These are phyloP conservation scores for Vaccinium vitisidaea DNA, from an alignment of 148 eudicot genomes.

Conservation along the genomic window DNA sequence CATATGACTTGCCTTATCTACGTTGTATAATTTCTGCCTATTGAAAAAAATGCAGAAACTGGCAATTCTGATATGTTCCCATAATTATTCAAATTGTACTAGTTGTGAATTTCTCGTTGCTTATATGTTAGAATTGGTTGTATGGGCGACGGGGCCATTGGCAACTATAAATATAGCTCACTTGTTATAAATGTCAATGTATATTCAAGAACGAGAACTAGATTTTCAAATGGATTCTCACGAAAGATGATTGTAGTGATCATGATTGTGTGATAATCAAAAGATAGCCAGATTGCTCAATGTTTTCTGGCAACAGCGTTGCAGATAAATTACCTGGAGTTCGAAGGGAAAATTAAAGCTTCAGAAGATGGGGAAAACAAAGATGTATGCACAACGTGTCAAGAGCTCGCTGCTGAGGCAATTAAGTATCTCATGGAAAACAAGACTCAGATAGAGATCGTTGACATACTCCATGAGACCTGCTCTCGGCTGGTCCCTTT, in stretches of 20 bases:
- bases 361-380: conserved; percentile 24
- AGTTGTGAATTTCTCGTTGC: background rate
- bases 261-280: conserved; percentile 4
- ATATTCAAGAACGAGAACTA: background rate
- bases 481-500: conserved; percentile 57
- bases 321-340: conserved; percentile 21
- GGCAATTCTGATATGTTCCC: background rate
- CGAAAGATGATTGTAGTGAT: background rate
- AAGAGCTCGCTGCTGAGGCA: conserved; percentile 60
- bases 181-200: background rate
- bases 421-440: conserved; percentile 53
- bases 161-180: background rate
- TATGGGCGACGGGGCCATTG: background rate
- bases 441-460: conserved; percentile 63
- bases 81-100: background rate
- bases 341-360: conserved; percentile 23
- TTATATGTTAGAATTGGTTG: background rate
- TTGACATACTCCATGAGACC: conserved; percentile 54
- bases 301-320: conserved; percentile 23
- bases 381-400: conserved; percentile 63
- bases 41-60: background rate
- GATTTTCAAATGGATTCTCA: background rate
- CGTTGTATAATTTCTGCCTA: background rate
- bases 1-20: background rate
- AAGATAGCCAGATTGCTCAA: background rate